Evolutionary conservation across 73 alveolate genomes (phyloP).

Genomic region (Blepharisma japonicum): DNA sequence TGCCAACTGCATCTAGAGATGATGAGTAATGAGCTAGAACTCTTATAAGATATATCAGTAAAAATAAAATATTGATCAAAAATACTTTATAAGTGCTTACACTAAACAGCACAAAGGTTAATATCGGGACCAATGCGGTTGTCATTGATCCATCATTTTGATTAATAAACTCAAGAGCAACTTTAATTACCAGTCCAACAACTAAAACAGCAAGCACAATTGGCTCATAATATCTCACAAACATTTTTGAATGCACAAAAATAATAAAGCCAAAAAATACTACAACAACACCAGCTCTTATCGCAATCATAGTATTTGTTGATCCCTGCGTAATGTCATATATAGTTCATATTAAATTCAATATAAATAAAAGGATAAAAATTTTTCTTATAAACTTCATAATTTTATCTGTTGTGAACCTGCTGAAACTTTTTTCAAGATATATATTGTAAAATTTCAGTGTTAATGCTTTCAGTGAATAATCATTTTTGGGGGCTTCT

Average conservation of each 20-base stretch:
- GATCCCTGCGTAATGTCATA: neutral
- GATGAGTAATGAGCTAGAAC: conserved; percentile 1
- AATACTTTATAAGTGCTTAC: conserved; percentile 26
- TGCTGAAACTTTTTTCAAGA: conserved; percentile 25
- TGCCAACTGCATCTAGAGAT: neutral
- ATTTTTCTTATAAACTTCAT: conserved; percentile 14
- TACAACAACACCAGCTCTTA: neutral
- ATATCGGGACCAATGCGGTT: conserved; percentile 13
- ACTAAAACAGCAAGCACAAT: neutral
- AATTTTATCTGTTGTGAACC: conserved; percentile 9
- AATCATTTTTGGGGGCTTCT: neutral
- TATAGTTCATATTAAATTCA: neutral
- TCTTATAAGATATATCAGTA: conserved; percentile 3
- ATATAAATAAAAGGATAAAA: neutral
- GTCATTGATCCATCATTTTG: conserved; percentile 31
- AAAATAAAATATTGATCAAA: neutral
- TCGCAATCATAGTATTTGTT: conserved; percentile 18
- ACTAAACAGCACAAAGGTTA: conserved; percentile 28
- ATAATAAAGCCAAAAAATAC: neutral
- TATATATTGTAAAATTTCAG: conserved; percentile 3
- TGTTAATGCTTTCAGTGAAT: conserved; percentile 8
- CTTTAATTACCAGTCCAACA: conserved; percentile 18
- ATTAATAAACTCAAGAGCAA: conserved; percentile 22
- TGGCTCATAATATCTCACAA: conserved; percentile 7
- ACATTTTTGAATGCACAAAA: neutral